Conservation (phyloP, 108 stramenopile genomes). For the Thalassiosira profunda region DNA sequence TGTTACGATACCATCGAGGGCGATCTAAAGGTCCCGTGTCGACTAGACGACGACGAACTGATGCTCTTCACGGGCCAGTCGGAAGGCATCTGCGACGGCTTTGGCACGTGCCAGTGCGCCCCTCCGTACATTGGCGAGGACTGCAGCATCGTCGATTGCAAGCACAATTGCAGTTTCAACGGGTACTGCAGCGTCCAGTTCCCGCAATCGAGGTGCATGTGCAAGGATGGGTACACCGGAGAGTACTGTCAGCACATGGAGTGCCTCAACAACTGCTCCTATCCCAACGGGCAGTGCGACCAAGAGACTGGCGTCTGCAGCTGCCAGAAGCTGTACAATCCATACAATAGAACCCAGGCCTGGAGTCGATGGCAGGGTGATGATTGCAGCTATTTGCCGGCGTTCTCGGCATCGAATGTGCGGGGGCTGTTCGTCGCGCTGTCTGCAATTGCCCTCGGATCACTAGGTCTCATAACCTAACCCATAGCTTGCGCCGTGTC, state of each 20-base stretch:
- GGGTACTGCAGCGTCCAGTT: conserved; percentile 92
- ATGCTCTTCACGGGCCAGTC: conserved; percentile 58
- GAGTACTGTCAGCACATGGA: conserved; percentile 66
- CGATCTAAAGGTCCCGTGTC: conserved; percentile 64
- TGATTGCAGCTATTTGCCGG: conserved; percentile 40
- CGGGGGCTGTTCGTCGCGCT: no score
- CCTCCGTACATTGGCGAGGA: conserved; percentile 89
- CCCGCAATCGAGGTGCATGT: conserved; percentile 84
- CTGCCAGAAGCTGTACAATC: conserved; percentile 67
- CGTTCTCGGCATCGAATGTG: background rate
- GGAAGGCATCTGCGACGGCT: conserved; percentile 91
- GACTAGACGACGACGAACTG: conserved; percentile 27
- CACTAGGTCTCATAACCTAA: no score
- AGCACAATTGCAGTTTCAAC: conserved; percentile 75
- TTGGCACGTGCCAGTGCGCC: conserved; percentile 87
- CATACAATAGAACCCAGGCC: conserved; percentile 67
- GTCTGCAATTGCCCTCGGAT: no score
- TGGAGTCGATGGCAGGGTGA: conserved; percentile 55
- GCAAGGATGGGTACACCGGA: conserved; percentile 78
- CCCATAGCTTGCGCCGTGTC: no score
- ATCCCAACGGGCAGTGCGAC: conserved; percentile 83
- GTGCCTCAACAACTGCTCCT: conserved; percentile 91
- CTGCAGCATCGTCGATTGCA: conserved; percentile 79
- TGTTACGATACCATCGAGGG: conserved; percentile 74
- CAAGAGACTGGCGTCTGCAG: conserved; percentile 67